phyloP scores from a whole-genome alignment of 2,329 filamentous ascomycete species.

The Mycosphaerella sp. region DNA sequence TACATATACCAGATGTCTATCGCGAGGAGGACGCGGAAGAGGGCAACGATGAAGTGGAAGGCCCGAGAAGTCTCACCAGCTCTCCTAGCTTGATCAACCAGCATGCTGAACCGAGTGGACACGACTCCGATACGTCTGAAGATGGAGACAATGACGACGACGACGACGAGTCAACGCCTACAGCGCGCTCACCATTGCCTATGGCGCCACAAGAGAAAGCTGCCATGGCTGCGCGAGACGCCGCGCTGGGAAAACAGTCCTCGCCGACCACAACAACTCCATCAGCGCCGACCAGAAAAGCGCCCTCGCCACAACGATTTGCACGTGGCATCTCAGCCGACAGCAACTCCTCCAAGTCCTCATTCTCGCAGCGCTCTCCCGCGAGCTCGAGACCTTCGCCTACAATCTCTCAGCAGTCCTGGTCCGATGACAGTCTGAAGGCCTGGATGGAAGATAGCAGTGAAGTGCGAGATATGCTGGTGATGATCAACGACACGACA shows the following conservation, averaged over 20 bases:
- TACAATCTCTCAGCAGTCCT: conserved; percentile 53
- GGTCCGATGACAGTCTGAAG: conserved; percentile 80
- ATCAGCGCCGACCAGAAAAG: not conserved
- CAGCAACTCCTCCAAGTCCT: conserved; percentile 17
- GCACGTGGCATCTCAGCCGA: conserved; percentile 20
- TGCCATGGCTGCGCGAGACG: not conserved
- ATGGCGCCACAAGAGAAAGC: conserved; percentile 1
- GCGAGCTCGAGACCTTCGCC: conserved; percentile 21
- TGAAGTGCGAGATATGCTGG: conserved; percentile 78
- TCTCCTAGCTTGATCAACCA: conserved; percentile 30
- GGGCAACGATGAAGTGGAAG: conserved; percentile 18
- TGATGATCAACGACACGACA: conserved; percentile 88
- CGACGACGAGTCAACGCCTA: conserved; percentile 31
- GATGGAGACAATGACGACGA: conserved; percentile 9
- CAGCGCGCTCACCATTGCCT: conserved; percentile 26
- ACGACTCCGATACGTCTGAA: conserved; percentile 14
- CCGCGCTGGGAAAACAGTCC: not conserved
- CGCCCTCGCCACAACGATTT: conserved; percentile 6
- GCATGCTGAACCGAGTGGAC: conserved; percentile 20
- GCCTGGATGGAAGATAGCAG: conserved; percentile 75
- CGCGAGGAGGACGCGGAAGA: conserved; percentile 18
- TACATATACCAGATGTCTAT: conserved; percentile 31
- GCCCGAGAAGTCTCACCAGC: conserved; percentile 25
- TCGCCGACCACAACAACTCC: not conserved
- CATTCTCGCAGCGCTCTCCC: conserved; percentile 25